Conservation (phyloP, 2,329 filamentous ascomycete genomes). For the Beauveria sp. region DNA sequence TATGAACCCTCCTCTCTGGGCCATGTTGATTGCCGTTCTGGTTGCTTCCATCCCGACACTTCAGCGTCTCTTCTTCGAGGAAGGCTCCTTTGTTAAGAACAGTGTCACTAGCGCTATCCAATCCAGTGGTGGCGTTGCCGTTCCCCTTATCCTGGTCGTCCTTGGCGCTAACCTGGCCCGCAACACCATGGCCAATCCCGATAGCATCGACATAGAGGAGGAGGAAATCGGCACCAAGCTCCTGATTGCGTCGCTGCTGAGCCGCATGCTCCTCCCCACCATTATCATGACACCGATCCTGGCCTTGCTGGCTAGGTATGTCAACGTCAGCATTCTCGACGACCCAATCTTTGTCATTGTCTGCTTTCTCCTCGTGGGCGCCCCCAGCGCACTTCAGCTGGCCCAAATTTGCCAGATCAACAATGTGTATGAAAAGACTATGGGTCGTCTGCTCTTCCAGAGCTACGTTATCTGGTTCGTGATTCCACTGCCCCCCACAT, state of each 20-base stretch:
- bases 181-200: conserved; percentile 69
- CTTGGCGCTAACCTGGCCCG: conserved; percentile 89
- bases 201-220: conserved; percentile 62
- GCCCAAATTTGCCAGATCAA: conserved; percentile 99
- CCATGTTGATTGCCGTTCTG: conserved; percentile 85
- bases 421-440: conserved; percentile 87
- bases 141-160: conserved; percentile 91
- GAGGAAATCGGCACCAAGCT: conserved; percentile 62
- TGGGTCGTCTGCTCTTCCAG: conserved; percentile 89
- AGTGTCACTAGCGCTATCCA: conserved; percentile 82
- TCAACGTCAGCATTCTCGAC: conserved; percentile 88
- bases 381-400: conserved; percentile 85
- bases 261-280: conserved; percentile 88
- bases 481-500: not conserved
- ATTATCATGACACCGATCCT: conserved; percentile 87
- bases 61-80: conserved; percentile 78
- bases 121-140: conserved; percentile 83
- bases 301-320: conserved; percentile 79
- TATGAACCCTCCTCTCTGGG: conserved; percentile 98
- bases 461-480: conserved; percentile 78
- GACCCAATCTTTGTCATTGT: conserved; percentile 98
- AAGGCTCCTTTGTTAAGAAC: conserved; percentile 85
- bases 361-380: conserved; percentile 90
- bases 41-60: conserved; percentile 81
- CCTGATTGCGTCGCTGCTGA: conserved; percentile 75